A percentile compares a stretch with the other conserved stretches of the same genome.
Evolutionary conservation across 495 filamentous ascomycete genomes (phyloP).

Genomic region (Neohortaea acidophila): DNA sequence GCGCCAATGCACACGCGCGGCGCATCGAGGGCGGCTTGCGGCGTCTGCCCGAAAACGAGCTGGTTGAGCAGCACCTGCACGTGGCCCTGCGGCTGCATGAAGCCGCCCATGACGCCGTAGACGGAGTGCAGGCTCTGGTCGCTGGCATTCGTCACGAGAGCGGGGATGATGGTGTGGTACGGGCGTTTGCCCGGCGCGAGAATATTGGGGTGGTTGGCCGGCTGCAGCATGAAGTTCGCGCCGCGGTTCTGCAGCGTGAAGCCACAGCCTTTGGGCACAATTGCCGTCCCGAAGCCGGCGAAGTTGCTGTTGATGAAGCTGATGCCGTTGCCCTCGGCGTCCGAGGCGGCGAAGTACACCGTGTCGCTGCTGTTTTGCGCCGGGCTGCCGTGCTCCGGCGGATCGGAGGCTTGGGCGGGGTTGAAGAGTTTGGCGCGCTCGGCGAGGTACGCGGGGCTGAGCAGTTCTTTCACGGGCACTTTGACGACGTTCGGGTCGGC

Average conservation of each 20-base stretch:
- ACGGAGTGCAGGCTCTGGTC: slow-evolving; percentile 65
- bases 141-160: slow-evolving; percentile 60
- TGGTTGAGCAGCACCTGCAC: slow-evolving; percentile 89
- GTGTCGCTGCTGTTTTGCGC: slow-evolving; percentile 69
- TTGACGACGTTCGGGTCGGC: slow-evolving; percentile 57
- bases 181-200: slow-evolving; percentile 74
- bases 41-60: slow-evolving; percentile 66
- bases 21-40: slow-evolving; percentile 81
- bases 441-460: slow-evolving; percentile 48
- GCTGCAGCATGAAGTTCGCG: slow-evolving; percentile 56
- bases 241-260: slow-evolving; percentile 96
- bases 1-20: slow-evolving; percentile 73
- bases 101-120: slow-evolving; percentile 94
- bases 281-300: slow-evolving; percentile 73
- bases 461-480: slow-evolving; percentile 49
- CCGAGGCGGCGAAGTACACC: slow-evolving; percentile 80
- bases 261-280: slow-evolving; percentile 68
- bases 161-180: slow-evolving; percentile 96
- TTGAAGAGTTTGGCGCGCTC: slow-evolving; percentile 56
- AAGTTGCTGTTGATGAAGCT: slow-evolving; percentile 97
- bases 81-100: slow-evolving; percentile 98
- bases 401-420: slow-evolving; percentile 38
- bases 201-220: slow-evolving; percentile 54
- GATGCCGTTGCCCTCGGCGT: slow-evolving; percentile 70
- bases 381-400: slow-evolving; percentile 46